These are phyloP conservation scores for Mycena sanguinolenta DNA, from an alignment of 768 basidiomycete species.

Conservation along the genomic window DNA sequence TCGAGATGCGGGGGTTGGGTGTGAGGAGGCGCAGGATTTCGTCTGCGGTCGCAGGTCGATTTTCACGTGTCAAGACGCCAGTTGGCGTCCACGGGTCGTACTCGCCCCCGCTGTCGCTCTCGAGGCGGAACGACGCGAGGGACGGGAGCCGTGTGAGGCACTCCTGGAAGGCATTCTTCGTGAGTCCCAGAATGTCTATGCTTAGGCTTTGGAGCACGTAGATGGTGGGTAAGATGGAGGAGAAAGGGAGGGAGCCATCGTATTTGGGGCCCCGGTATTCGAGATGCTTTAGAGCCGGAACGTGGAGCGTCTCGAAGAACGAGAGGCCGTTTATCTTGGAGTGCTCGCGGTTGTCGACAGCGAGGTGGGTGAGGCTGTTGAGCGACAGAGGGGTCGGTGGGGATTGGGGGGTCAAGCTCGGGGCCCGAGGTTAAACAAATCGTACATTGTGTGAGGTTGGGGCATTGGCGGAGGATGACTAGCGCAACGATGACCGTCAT, in stretches of 20 bases:
- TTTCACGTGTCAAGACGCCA: background rate
- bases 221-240: constrained; percentile 6
- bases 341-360: constrained; percentile 24
- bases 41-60: constrained; percentile 8
- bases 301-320: constrained; percentile 4
- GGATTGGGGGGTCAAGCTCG: background rate
- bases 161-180: background rate
- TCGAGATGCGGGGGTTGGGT: background rate
- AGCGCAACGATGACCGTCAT: constrained; percentile 3
- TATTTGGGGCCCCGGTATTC: constrained; percentile 17
- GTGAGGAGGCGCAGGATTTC: constrained; percentile 20
- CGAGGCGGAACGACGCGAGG: background rate
- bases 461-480: constrained; percentile 18
- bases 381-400: background rate
- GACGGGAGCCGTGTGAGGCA: constrained; percentile 13
- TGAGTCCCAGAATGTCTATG: constrained; percentile 13
- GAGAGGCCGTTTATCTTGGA: constrained; percentile 3
- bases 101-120: background rate
- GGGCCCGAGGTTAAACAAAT: constrained; percentile 14
- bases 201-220: background rate
- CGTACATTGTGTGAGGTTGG: background rate
- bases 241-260: constrained; percentile 9
- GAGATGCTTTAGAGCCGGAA: constrained; percentile 14
- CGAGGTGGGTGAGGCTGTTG: background rate
- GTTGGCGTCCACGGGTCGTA: constrained; percentile 16